Percentiles rank a stretch among this genome's conserved stretches.
These are phyloP conservation scores for Bipolaris bicolor DNA, from an alignment of 2,329 filamentous ascomycete genomes.

Conservation along the genomic window DNA sequence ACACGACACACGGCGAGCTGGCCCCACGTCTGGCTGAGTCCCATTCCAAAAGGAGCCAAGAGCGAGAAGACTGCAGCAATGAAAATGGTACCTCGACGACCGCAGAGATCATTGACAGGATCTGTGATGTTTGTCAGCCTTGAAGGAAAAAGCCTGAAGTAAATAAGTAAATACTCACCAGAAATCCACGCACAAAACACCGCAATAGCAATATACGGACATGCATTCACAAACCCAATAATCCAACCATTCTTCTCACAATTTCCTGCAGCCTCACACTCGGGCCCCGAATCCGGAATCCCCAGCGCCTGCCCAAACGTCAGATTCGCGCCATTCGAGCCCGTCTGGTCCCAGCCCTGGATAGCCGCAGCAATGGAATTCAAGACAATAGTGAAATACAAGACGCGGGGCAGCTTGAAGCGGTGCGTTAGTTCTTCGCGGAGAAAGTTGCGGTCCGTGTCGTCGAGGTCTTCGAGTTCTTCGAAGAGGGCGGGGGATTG, in stretches of 20 bases:
- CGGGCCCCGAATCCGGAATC: slow-evolving; percentile 34
- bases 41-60: slow-evolving; percentile 46
- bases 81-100: slow-evolving; percentile 44
- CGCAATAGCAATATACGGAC: slow-evolving; percentile 40
- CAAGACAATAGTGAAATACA: slow-evolving; percentile 70
- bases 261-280: slow-evolving; percentile 30
- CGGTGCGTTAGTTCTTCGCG: slow-evolving; percentile 68
- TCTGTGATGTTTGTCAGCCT: slow-evolving; percentile 9
- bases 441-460: slow-evolving; percentile 66
- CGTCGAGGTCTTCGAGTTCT: slow-evolving; percentile 65
- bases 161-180: not conserved
- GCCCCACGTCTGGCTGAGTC: slow-evolving; percentile 47
- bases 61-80: slow-evolving; percentile 44
- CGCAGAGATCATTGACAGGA: slow-evolving; percentile 39
- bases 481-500: slow-evolving; percentile 71
- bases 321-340: slow-evolving; percentile 60
- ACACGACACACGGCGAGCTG: slow-evolving; percentile 50
- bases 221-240: slow-evolving; percentile 42
- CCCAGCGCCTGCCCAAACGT: slow-evolving; percentile 58
- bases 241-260: slow-evolving; percentile 44
- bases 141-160: too few species aligned
- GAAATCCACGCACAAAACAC: slow-evolving; percentile 36
- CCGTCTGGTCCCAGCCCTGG: slow-evolving; percentile 69
- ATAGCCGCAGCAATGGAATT: slow-evolving; percentile 75
- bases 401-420: slow-evolving; percentile 61